phyloP scores from a whole-genome alignment of 73 alveolate species.

The Paramecium octaurelia region DNA sequence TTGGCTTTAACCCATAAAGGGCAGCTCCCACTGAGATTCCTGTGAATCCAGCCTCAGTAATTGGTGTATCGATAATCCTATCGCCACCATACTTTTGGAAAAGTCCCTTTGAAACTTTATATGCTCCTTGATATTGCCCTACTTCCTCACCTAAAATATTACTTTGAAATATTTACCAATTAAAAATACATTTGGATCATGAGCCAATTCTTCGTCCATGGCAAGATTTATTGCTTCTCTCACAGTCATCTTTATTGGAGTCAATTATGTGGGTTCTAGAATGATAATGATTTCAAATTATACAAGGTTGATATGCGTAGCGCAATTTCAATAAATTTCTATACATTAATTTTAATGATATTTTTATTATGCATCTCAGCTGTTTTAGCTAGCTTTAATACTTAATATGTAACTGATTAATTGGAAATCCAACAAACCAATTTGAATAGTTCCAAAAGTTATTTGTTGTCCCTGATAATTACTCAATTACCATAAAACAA shows the following conservation, averaged over 20 bases:
- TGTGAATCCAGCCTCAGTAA: conserved; percentile 90
- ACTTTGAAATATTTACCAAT: conserved; percentile 18
- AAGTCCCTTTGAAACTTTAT: conserved; percentile 90
- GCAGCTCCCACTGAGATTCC: conserved; percentile 94
- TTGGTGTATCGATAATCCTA: conserved; percentile 89
- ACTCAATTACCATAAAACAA: background rate
- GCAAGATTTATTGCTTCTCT: conserved; percentile 90
- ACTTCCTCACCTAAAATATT: conserved; percentile 83
- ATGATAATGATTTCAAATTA: background rate
- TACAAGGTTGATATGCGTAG: background rate
- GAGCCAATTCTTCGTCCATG: conserved; percentile 85
- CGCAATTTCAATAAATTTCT: conserved; percentile 13
- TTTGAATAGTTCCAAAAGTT: background rate
- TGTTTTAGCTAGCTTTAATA: conserved; percentile 9
- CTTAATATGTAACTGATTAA: background rate
- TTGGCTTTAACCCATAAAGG: conserved; percentile 85
- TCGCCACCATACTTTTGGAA: conserved; percentile 75
- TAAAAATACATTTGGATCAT: conserved; percentile 83
- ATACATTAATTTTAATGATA: background rate
- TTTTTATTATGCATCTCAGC: background rate
- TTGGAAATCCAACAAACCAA: background rate
- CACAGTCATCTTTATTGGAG: conserved; percentile 70
- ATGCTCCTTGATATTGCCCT: conserved; percentile 89
- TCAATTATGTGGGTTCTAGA: background rate
- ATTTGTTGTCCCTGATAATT: background rate